Base-by-base conservation (phyloP, 2,329 filamentous ascomycete species). In the Sordariomycetes sp. region DNA sequence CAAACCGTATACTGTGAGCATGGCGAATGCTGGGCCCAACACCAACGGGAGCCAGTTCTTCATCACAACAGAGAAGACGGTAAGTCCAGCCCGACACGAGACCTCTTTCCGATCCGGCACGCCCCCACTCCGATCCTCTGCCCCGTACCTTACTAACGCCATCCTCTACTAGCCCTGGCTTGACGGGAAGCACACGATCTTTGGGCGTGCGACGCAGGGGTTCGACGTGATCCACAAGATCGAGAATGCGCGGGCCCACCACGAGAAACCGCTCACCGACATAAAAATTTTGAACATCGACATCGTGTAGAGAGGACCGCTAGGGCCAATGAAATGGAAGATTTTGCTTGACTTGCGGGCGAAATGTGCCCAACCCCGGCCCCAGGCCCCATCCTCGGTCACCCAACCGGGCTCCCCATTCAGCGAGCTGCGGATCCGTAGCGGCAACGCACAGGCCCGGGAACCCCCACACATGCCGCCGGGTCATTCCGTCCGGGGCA, bases 11-110 rank as follows among this genome's bases (percentile, higher is more conserved):
- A 97, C 91, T 0, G 78, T 97, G 59, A 95, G 89, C 68, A 99
- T 99, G 94, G 94, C 94, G 13, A 99, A 99, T 69, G 92, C 94
- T 0, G 94, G 94, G 0, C 90, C 90, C 0, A 90, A 92, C 65
- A 96, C 91, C 39, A 99, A 99, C 68, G 94, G 88, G 15, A 94
- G 87, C 66, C 94, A 99, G 69, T 99, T 99, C 69, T 99, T 99
- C 66, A 96, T 99, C 63, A 99, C 94, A 0, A 96, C 92, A 0
- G 95, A 96, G 71, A 95, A 95, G 74, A 90, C 94, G 62, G 85
- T 87, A 50, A 50, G 45, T 20, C 13, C n/a, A 50, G 45, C 52
- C 35, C 45, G 42, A 52, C 59, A 8, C 15, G 54, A 2, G 20
- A 7, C 53, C 24, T 22, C 45, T 20, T 50, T 10, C 45, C 22